Evolutionary conservation across 495 filamentous ascomycete genomes (phyloP), one percentile per base, ranked within the genome.

Genomic region (Penicillium bovifimosum): DNA sequence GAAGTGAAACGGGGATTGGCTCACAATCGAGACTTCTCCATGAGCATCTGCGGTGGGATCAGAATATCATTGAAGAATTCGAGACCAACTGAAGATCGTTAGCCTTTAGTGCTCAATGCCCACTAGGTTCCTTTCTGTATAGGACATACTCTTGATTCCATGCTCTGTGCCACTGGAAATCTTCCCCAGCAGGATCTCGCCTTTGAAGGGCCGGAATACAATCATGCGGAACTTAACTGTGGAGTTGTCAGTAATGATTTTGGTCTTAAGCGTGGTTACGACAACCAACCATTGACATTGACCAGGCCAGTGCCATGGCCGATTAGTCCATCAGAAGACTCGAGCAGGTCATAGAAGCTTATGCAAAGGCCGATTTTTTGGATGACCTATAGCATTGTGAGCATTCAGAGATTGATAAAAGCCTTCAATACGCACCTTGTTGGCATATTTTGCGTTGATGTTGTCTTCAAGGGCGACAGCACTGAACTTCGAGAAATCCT

Each of bases 151-250:
- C 60, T 83, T 80, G 47, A 98, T 90, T 28, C 91, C 93, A 10
- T 81, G 71, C 13, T 78, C 69, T 4, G 79, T 82, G n/a, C 84
- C 80, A 42, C 80, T 80, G 34, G 78, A 80, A 56, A 96, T 96
- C 53, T 81, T 85, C 4, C 88, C 93, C 8, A 86, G 72, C 53
- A 97, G 73, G 41, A 95, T 88, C 65, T 98, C 95, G 17, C 86
- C 85, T 65, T 95, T 90, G 73, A 95, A 96, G 0, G 93, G 93
- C 26, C 93, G 81, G 67, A 97, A 97, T 8, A 96, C 88, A n/a
- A 96, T 76, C 59, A 97, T 71, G 18, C 88, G 85, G 68, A 96
- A 98, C 65, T 92, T 87, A 24, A 96, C 92, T 95, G 52, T 41
- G 1, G 14, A 10, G 18, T 14, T 6, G 24, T 58, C 24, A 61